Conservation (phyloP, 495 filamentous ascomycete species). For the Podospora fimiseda region DNA sequence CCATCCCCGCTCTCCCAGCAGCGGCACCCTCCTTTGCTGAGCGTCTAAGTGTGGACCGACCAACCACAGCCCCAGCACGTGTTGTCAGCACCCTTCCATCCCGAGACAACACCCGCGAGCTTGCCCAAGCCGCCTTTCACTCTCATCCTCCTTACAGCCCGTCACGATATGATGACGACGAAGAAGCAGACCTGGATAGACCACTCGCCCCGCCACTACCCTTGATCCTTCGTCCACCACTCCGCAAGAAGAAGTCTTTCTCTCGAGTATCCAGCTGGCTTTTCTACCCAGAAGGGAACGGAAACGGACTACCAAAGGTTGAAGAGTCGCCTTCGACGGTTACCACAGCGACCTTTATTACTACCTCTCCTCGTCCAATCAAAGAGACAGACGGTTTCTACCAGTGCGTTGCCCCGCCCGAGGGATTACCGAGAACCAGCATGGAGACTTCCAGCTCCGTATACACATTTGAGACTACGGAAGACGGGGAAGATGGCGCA, state of each 20-base stretch:
- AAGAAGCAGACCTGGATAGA: constrained; percentile 21
- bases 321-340: not conserved
- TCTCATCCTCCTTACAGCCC: constrained; percentile 11
- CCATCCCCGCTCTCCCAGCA: constrained; percentile 40
- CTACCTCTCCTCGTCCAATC: constrained; percentile 43
- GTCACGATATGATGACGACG: not conserved
- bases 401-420: constrained; percentile 39
- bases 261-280: constrained; percentile 51
- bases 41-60: constrained; percentile 37
- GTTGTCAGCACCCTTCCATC: constrained; percentile 8
- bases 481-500: constrained; percentile 8
- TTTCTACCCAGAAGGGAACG: constrained; percentile 32
- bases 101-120: constrained; percentile 12
- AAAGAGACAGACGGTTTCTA: constrained; percentile 47
- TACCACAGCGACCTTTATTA: constrained; percentile 23
- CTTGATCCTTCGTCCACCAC: constrained; percentile 42
- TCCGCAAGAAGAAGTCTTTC: constrained; percentile 54
- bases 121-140: constrained; percentile 15
- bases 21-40: constrained; percentile 45
- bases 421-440: constrained; percentile 25
- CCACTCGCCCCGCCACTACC: constrained; percentile 48
- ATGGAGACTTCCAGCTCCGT: constrained; percentile 34
- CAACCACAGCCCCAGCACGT: constrained; percentile 29
- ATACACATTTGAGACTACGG: constrained; percentile 31
- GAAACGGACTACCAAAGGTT: constrained; percentile 20